Evolutionary conservation across 495 filamentous ascomycete genomes (phyloP).

Genomic region (Talaromyces ruber): DNA sequence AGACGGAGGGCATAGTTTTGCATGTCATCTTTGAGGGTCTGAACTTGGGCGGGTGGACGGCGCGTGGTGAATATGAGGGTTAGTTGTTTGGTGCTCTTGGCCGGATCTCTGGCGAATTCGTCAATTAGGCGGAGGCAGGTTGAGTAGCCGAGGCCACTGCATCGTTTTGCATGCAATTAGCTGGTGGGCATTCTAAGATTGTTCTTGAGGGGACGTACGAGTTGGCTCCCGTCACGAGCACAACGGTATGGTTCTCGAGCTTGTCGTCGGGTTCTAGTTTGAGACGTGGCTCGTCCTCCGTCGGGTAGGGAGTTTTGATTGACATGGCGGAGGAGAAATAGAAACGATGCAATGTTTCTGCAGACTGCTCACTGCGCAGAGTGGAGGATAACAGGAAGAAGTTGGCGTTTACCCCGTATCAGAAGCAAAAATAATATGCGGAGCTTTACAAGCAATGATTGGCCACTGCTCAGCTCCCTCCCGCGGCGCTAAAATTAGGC

Average conservation of each 20-base stretch:
- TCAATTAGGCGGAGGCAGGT: constrained; percentile 82
- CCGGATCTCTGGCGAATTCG: constrained; percentile 69
- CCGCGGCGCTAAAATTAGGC: not conserved
- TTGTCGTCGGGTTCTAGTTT: not conserved
- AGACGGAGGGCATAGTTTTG: constrained; percentile 14
- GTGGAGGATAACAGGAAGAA: not conserved
- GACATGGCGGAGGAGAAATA: not conserved
- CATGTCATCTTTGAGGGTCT: constrained; percentile 33
- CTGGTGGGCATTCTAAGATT: not conserved
- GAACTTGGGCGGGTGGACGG: constrained; percentile 34
- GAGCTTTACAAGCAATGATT: not conserved
- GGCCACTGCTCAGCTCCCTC: not conserved
- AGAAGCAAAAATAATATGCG: not conserved
- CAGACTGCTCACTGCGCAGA: not conserved
- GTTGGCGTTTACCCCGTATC: not conserved
- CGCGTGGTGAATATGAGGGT: constrained; percentile 46
- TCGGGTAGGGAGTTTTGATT: not conserved
- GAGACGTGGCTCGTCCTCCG: not conserved
- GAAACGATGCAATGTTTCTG: not conserved
- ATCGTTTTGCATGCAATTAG: not conserved
- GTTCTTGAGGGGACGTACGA: not conserved
- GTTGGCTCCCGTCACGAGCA: not conserved
- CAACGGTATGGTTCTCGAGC: constrained; percentile 1
- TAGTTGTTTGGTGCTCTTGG: constrained; percentile 49
- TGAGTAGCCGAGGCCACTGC: constrained; percentile 80